Evolutionary conservation across 495 filamentous ascomycete species (phyloP).

Genomic region (Astrocystis sublimbata): DNA sequence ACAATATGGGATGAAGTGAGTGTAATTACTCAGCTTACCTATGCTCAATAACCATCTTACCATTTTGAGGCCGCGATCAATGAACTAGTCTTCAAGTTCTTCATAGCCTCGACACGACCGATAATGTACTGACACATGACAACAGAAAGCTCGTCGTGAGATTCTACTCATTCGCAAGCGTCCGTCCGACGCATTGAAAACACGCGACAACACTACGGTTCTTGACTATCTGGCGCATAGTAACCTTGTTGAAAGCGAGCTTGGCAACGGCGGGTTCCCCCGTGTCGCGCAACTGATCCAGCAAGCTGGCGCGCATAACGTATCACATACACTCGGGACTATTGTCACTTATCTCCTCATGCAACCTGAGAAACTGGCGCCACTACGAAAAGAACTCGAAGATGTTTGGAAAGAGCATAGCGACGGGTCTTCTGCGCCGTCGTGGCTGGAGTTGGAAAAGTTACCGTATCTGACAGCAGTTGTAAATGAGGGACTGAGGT

Average conservation of each 20-base stretch:
- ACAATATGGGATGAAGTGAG: constrained; percentile 6
- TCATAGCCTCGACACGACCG: no score
- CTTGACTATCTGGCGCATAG: background rate
- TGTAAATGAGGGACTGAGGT: constrained; percentile 37
- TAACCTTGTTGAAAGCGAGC: background rate
- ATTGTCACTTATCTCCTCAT: constrained; percentile 2
- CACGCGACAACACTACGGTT: constrained; percentile 2
- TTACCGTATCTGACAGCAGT: constrained; percentile 46
- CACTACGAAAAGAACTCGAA: background rate
- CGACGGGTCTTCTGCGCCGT: background rate
- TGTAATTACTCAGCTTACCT: no score
- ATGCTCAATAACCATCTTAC: no score
- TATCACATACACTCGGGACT: constrained; percentile 4
- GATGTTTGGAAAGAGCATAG: background rate
- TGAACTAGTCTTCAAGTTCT: no score
- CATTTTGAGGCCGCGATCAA: background rate
- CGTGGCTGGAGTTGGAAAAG: constrained; percentile 41
- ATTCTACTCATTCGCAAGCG: background rate
- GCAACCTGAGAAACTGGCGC: background rate
- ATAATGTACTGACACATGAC: background rate
- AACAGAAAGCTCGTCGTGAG: background rate
- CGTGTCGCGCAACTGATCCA: constrained; percentile 5
- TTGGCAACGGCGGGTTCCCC: constrained; percentile 1
- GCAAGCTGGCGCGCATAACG: background rate
- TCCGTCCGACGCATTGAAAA: background rate